Evolutionary conservation across 176 grass and related monocot species (phyloP).

Genomic region (Leersia perrieri): DNA sequence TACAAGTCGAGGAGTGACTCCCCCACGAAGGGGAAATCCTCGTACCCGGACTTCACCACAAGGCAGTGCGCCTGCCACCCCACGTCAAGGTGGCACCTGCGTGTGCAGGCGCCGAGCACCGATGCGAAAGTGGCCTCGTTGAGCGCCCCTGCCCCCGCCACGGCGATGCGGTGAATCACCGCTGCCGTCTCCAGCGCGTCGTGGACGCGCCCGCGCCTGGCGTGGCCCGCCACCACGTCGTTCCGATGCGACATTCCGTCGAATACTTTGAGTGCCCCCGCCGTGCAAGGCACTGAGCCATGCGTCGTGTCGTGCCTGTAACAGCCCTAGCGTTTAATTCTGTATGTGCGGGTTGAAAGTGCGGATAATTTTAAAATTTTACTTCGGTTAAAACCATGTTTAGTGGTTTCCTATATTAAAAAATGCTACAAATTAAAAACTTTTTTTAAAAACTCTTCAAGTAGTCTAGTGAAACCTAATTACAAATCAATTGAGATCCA

Average conservation of each 20-base stretch:
- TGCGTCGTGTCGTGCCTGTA: neutral
- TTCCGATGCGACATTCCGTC: slow-evolving; percentile 47
- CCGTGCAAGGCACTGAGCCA: neutral
- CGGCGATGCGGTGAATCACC: slow-evolving; percentile 32
- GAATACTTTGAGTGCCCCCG: slow-evolving; percentile 25
- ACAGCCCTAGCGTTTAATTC: too few relatives aligned
- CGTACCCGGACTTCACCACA: slow-evolving; percentile 36
- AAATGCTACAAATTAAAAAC: too few relatives aligned
- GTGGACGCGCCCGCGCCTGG: neutral
- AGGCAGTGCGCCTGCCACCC: slow-evolving; percentile 47
- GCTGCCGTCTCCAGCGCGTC: slow-evolving; percentile 21
- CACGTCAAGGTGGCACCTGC: neutral
- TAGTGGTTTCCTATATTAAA: too few relatives aligned
- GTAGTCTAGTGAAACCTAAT: too few relatives aligned
- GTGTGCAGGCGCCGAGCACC: slow-evolving; percentile 43
- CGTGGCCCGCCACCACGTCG: slow-evolving; percentile 13
- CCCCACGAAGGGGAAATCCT: slow-evolving; percentile 21
- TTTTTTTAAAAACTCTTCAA: too few relatives aligned
- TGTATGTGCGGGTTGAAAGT: too few relatives aligned
- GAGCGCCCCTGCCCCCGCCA: neutral
- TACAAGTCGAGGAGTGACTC: slow-evolving; percentile 48
- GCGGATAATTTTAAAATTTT: too few relatives aligned
- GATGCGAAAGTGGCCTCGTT: slow-evolving; percentile 39
- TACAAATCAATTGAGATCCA: too few relatives aligned
- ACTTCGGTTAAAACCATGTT: too few relatives aligned